Conservation (phyloP, 805 yeast genomes). For the Candida chilensis region DNA sequence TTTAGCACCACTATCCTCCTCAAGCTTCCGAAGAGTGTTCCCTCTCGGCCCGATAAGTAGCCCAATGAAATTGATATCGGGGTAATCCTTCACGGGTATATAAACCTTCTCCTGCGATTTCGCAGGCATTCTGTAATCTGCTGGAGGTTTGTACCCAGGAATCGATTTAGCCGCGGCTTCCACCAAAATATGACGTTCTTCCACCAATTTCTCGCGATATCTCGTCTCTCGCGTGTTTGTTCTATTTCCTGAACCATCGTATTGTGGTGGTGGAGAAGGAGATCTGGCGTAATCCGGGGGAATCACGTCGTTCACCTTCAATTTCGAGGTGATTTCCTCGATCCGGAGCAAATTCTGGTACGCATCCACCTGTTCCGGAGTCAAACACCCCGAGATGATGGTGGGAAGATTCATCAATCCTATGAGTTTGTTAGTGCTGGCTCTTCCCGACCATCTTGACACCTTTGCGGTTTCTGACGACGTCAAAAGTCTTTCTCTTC, state of each 20-base stretch:
- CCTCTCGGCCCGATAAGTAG: conserved; percentile 93
- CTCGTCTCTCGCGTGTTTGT: conserved; percentile 76
- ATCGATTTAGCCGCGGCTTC: conserved; percentile 63
- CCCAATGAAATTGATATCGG: conserved; percentile 91
- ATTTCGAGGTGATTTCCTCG: conserved; percentile 63
- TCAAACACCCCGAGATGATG: conserved; percentile 31
- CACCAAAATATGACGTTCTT: conserved; percentile 75
- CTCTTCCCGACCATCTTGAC: conserved; percentile 1
- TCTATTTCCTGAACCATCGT: conserved; percentile 77
- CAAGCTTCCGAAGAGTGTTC: conserved; percentile 71
- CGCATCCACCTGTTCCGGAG: conserved; percentile 69
- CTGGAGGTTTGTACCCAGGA: conserved; percentile 76
- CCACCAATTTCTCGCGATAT: conserved; percentile 51
- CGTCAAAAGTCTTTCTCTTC: too few species aligned
- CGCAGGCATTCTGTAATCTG: conserved; percentile 61
- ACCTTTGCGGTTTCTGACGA: too few species aligned
- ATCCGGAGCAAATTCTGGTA: conserved; percentile 65
- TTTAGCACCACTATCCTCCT: conserved; percentile 78
- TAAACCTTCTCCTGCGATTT: conserved; percentile 74
- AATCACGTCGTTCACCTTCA: conserved; percentile 41
- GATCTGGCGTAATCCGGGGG: conserved; percentile 46
- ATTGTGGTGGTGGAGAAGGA: conserved; percentile 89
- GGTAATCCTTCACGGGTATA: conserved; percentile 80
- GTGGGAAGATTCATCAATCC: conserved; percentile 5
- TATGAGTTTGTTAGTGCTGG: background rate